Evolutionary conservation across 2,329 filamentous ascomycete genomes (phyloP), one percentile per base, ranked within the genome.

Genomic region (Rhytidhysteron rufulum): DNA sequence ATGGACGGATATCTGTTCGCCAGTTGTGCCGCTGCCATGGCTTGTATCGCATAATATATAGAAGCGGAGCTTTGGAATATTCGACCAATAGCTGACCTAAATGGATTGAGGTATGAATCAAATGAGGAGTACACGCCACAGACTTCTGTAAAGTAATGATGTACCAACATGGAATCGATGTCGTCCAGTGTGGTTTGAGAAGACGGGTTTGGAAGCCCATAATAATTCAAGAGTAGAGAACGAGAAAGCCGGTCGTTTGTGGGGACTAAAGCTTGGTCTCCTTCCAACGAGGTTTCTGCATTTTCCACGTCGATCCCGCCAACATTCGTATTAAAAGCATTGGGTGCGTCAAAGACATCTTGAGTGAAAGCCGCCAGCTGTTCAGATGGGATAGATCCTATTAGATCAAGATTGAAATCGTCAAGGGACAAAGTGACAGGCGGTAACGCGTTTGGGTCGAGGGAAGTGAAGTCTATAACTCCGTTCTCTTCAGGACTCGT

Each of bases 101-200:
- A 82, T 1, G 78, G 78, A 48, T 83, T 83, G 48, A 80, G 68
- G 10, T 71, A 67, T 16, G 78, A 80, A 56, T 83, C 80, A 50
- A 80, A 83, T 43, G 75, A 80, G n/a, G 79, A 83, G 55, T 80
- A 82, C 8, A 82, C 61, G 3, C 70, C 72, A 35, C 77, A 80
- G 3, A 82, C 77, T 43, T 81, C 77, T 49, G 77, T 76, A 62
- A 83, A 83, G 49, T 82, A 83, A 49, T 82, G 79, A 34, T 81
- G 77, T 8, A 82, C 74, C 13, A 83, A 63, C 33, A 77, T 71
- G 34, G 75, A 79, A 3, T 75, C 73, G 15, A 73, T 65, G 34
- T 78, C 73, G 32, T 66, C 66, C 41, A 74, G 49, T 21, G 57
- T 53, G 41, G 52, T 25, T 43, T 60, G 42, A 31, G 65, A 51